These are phyloP conservation scores for Heliamphora exappendiculata DNA, from an alignment of 148 eudicot genomes.

Conservation along the genomic window DNA sequence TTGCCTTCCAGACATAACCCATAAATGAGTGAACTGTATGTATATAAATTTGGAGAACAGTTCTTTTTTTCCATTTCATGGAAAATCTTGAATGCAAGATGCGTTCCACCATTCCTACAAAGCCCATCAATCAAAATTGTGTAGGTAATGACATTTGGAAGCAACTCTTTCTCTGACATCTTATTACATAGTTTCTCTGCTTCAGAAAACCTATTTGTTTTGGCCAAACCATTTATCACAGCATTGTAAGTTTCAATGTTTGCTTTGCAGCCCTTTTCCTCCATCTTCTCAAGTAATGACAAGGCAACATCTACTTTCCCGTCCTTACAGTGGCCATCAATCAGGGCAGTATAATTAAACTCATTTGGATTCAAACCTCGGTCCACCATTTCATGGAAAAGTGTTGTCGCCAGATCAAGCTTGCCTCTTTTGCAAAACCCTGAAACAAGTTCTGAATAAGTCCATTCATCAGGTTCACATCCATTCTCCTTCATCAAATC, in stretches of 20 bases:
- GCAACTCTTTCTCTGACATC: constrained; percentile 39
- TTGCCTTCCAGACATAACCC: constrained; percentile 61
- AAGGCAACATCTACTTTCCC: constrained; percentile 49
- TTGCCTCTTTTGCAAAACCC: constrained; percentile 61
- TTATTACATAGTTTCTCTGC: constrained; percentile 40
- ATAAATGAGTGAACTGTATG: constrained; percentile 58
- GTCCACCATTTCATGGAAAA: constrained; percentile 51
- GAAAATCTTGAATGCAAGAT: constrained; percentile 50
- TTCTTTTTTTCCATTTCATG: constrained; percentile 49
- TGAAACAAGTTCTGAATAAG: constrained; percentile 61
- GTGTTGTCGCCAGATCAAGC: constrained; percentile 36
- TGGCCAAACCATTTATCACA: constrained; percentile 50
- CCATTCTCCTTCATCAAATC: constrained; percentile 59
- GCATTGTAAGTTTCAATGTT: constrained; percentile 51
- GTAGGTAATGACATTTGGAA: constrained; percentile 62
- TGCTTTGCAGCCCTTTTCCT: constrained; percentile 36
- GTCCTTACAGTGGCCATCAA: constrained; percentile 60
- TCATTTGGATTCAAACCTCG: constrained; percentile 51
- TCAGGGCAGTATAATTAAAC: constrained; percentile 46
- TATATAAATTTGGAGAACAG: constrained; percentile 52
- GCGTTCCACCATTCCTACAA: constrained; percentile 42
- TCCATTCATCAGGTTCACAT: constrained; percentile 54
- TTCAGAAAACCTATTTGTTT: constrained; percentile 35
- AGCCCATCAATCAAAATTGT: constrained; percentile 64
- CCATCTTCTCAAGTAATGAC: constrained; percentile 44